phyloP scores from a whole-genome alignment of 2,329 filamentous ascomycete species.

The Talaromyces pinophilus region DNA sequence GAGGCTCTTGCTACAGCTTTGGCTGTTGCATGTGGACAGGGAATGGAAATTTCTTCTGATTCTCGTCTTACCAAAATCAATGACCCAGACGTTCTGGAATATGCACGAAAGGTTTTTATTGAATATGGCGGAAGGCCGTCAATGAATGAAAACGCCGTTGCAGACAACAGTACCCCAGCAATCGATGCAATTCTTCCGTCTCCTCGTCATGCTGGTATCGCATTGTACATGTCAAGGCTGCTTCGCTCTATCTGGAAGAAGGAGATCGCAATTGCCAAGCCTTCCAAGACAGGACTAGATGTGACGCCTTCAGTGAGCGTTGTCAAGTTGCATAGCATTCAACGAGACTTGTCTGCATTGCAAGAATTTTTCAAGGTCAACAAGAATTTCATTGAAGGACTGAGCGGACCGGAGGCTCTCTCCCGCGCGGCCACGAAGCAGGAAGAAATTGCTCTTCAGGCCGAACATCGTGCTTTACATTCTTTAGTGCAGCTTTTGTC shows the following conservation, averaged over 20 bases:
- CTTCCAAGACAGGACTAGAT: conserved; percentile 47
- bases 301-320: conserved; percentile 68
- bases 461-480: conserved; percentile 89
- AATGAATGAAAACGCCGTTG: conserved; percentile 72
- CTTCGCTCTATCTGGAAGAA: conserved; percentile 86
- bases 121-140: conserved; percentile 88
- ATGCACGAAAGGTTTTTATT: conserved; percentile 83
- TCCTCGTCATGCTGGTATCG: conserved; percentile 83
- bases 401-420: conserved; percentile 88
- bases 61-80: conserved; percentile 69
- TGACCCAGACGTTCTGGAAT: conserved; percentile 82
- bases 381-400: conserved; percentile 84
- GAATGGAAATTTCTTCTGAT: conserved; percentile 73
- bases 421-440: conserved; percentile 75
- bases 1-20: conserved; percentile 89
- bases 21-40: conserved; percentile 92
- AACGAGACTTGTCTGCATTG: conserved; percentile 76
- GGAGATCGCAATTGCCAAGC: conserved; percentile 64
- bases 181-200: conserved; percentile 85
- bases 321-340: conserved; percentile 71
- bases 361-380: conserved; percentile 84
- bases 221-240: conserved; percentile 84
- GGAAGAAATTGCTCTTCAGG: conserved; percentile 88
- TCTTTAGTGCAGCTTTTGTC: conserved; percentile 82
- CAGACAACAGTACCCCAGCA: conserved; percentile 62